Base-by-base conservation (phyloP, 2,329 filamentous ascomycete species). In the Sclerotinia sclerotiorum region DNA sequence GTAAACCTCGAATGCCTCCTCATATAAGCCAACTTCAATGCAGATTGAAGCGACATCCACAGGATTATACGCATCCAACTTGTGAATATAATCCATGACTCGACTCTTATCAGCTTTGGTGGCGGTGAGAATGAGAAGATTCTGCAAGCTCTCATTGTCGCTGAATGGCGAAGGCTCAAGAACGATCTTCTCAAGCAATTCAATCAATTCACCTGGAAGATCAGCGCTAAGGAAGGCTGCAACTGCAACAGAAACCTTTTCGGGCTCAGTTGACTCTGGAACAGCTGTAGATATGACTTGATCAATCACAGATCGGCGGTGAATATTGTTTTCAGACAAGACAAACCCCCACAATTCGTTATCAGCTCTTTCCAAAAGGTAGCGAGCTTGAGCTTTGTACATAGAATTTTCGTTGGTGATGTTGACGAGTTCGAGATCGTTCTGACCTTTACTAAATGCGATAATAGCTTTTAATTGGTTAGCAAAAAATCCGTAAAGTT, bases 381-480 rank as follows among this genome's bases (percentile, higher is more conserved):
- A 99, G 49, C 95, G 90, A 69, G 94, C 94, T 80, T 99, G 95
- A n/a, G 92, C 92, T 76, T 94, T 91, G 86, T 97, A 99, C 95
- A 99, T 99, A n/a, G 92, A 90, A 82, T 99, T 99, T 81, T 99
- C 96, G 76, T 98, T 99, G 77, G 95, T 98, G 77, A 99, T 94
- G 80, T 91, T 95, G 81, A 99, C 94, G 68, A 99, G 87, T 81
- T 99, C 96, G 44, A 99, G 82, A 77, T 99, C 95, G 73, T 99
- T 99, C 81, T 97, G 92, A 27, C 95, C 95, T 84, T 99, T 99
- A 75, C 89, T 87, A 80, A 97, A 99, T 71, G 93, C 92, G 78
- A 98, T 97, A 81, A 48, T 32, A 7, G 57, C 57, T 60, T 46
- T 60, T 17, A 35, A 39, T 42, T 35, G 35, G 54, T 56, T 56